Percentiles rank a stretch among this genome's conserved stretches.
Conservation (phyloP, 495 filamentous ascomycete species). For the Aspergillus affinis region DNA sequence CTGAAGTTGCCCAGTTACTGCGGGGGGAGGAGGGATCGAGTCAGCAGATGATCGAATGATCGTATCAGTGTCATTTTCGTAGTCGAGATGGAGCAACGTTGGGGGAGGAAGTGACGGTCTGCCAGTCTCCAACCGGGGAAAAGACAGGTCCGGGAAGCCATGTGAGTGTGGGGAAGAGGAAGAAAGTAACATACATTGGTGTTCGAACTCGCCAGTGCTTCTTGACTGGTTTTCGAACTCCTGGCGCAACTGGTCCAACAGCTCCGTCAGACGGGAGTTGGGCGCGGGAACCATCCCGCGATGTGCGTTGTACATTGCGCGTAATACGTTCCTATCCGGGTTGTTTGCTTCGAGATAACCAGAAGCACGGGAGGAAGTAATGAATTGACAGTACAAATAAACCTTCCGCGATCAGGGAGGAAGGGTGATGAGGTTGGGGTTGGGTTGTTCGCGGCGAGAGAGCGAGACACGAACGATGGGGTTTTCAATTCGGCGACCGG, state of each 20-base stretch:
- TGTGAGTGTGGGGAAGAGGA: background rate
- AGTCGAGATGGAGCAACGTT: background rate
- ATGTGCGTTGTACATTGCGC: conserved; percentile 85
- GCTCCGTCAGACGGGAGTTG: conserved; percentile 79
- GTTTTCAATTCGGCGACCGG: conserved; percentile 8
- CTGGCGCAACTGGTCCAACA: conserved; percentile 82
- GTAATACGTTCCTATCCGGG: conserved; percentile 7
- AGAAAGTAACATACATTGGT: conserved; percentile 71
- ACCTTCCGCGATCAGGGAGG: background rate
- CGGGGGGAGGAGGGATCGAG: conserved; percentile 19
- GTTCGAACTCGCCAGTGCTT: conserved; percentile 78
- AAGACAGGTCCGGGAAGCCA: conserved; percentile 10
- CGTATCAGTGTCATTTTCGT: background rate
- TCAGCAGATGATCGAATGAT: conserved; percentile 1
- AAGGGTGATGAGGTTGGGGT: conserved; percentile 4
- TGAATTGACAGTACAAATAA: background rate
- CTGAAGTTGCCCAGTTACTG: conserved; percentile 82
- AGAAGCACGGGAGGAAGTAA: background rate
- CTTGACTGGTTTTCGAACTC: conserved; percentile 86
- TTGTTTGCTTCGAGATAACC: background rate
- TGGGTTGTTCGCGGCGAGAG: background rate
- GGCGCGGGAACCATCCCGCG: conserved; percentile 75
- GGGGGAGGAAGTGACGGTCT: background rate
- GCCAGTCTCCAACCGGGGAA: background rate
- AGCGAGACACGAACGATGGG: conserved; percentile 2